Evolutionary conservation across 139 green algal genomes (phyloP), one percentile per base, ranked within the genome.

Genomic region (Coelastrella sp.): DNA sequence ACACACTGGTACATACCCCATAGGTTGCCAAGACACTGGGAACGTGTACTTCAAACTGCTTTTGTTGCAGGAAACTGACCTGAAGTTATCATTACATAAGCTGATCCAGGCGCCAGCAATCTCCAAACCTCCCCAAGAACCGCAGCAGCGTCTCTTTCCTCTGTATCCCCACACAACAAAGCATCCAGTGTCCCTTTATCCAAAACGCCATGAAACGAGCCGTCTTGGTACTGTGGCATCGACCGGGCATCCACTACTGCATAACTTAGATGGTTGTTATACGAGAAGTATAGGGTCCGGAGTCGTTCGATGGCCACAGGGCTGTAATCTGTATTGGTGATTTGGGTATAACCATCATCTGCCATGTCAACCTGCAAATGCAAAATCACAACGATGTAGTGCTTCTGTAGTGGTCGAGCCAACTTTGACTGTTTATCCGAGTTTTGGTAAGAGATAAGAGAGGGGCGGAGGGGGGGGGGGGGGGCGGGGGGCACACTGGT

Each of bases 81-180:
- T 76, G 90, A 92, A 0, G 91, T 93, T 23, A 95, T 81, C 73
- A 89, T 90, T 20, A 95, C 58, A 79, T 94, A 95, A 4, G 91
- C 59, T 56, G 76, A 90, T 5, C 92, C 94, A 0, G 80, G 88
- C 20, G 32, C 3, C 90, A 96, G 86, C 66, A 96, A 77, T 10
- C 94, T 74, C 57, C 58, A 89, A n/a, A 89, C 86, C 78, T 96
- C 94, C 4, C 7, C 16, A 20, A 95, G 73, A 79, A 81, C n/a
- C 6, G 57, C 88, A 14, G 80, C 80, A 16, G 80, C 80, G 73
- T 83, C 88, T 13, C n/a, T 23, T 20, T 81, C 88, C 19, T 59
- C 88, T 13, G 4, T 17, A 57, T 91, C 88, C 6, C 88, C 88
- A 73, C 88, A 91, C 80, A 91, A 73, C 88, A 91, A 60, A 82